Base-by-base conservation (phyloP, 805 yeast genomes). In the Metschnikowia baotianmanensis region DNA sequence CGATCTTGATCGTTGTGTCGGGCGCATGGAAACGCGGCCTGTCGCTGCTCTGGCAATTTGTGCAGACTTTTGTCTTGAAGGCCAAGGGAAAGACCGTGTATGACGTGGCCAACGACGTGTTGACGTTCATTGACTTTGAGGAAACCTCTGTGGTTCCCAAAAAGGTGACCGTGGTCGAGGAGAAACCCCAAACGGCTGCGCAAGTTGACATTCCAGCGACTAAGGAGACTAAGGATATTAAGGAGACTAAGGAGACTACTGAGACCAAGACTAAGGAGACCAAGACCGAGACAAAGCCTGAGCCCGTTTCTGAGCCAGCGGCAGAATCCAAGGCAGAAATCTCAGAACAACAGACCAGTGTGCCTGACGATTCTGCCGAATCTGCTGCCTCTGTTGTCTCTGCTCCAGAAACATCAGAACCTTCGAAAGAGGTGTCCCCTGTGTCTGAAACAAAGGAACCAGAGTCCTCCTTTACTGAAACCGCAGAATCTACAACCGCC, bases 61-160 rank as follows among this genome's bases (percentile, higher is more conserved):
- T 75, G 40, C 93, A 84, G 63, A 74, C 85, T 5, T 83, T 84
- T 55, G 63, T 82, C 27, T 70, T 84, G 53, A 68, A 69, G 10
- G 72, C 71, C 18, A 67, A 67, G 42, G 67, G 66, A 36, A 69
- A 69, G 22, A 71, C 75, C 36, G 72, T 73, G 18, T 84, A 72
- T 57, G 86, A 81, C 52, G 76, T 84, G 34, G 72, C 77, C 47
- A 84, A 82, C 61, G 93, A 84, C 59, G 68, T 83, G 31, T 74
- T 84, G 55, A 74, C 80, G 40, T 80, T 81, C 46, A 65, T 82
- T 42, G 85, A 84, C 5, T 48, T 50, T 22, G 44, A 29, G 36
- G 43, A 33, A 17, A 32, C 34, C 31, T 16, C 29, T 26, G 34
- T 12, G 7, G 27, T 10, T 13, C 21, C 58, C 24, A 13, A 21